phyloP scores from a whole-genome alignment of 257 asterid species.

The Osmanthus fragrans region DNA sequence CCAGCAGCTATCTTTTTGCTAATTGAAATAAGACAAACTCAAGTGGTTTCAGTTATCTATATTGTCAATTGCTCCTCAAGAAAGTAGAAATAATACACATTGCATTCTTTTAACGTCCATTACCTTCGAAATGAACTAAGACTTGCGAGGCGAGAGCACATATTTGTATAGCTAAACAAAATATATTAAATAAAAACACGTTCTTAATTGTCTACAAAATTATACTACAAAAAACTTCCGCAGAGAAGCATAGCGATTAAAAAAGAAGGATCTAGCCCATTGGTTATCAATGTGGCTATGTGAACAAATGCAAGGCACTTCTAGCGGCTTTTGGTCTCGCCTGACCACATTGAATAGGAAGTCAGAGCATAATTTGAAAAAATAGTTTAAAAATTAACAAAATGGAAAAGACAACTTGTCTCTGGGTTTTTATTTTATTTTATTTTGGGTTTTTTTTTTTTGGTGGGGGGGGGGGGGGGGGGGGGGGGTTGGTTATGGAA shows the following conservation, averaged over 20 bases:
- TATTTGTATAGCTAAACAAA: neutral
- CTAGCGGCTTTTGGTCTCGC: neutral
- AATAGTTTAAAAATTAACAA: neutral
- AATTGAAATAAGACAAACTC: neutral
- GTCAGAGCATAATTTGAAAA: neutral
- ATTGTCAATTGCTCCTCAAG: neutral
- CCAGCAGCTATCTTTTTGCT: neutral
- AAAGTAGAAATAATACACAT: neutral
- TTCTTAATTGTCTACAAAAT: neutral
- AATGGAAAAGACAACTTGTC: neutral
- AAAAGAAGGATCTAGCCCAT: neutral
- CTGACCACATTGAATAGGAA: neutral
- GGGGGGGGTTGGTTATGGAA: too few relatives aligned
- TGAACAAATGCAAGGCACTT: neutral
- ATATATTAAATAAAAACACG: neutral
- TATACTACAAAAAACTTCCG: neutral
- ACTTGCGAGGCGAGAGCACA: neutral
- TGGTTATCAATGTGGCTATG: neutral
- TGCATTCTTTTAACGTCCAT: neutral
- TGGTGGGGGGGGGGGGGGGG: too few relatives aligned
- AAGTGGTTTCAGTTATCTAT: neutral
- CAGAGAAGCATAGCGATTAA: neutral
- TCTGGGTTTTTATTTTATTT: too few relatives aligned
- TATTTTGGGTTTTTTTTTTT: too few relatives aligned
- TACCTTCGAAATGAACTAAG: neutral